A percentile compares a stretch with the other conserved stretches of the same genome.
These are phyloP conservation scores for Sporopachydermia lactativora DNA, from an alignment of 805 yeast genomes.

Conservation along the genomic window DNA sequence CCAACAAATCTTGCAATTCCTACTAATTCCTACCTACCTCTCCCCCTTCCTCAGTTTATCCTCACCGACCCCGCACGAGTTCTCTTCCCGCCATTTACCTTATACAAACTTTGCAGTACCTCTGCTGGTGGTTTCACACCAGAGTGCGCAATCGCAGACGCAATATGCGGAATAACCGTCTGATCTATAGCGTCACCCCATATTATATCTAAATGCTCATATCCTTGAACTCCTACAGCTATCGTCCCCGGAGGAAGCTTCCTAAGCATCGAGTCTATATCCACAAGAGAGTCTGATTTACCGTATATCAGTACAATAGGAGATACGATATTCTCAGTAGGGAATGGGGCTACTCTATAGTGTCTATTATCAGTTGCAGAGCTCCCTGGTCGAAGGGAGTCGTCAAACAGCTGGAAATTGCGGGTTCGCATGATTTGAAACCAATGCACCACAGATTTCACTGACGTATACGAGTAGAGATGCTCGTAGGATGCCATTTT, in stretches of 20 bases:
- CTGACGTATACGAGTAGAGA: conserved; percentile 81
- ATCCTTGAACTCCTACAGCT: conserved; percentile 43
- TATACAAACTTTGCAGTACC: not conserved
- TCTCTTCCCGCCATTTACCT: not conserved
- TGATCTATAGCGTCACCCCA: conserved; percentile 66
- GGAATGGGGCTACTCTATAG: conserved; percentile 42
- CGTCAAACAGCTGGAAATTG: conserved; percentile 84
- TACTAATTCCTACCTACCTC: no score
- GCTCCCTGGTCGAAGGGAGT: conserved; percentile 20
- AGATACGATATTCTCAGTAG: conserved; percentile 48
- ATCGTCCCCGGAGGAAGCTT: conserved; percentile 42
- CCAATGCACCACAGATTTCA: conserved; percentile 92
- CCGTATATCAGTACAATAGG: conserved; percentile 80
- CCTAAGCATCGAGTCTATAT: conserved; percentile 56
- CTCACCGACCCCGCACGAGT: not conserved
- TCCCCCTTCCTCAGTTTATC: not conserved
- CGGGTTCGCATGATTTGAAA: conserved; percentile 72
- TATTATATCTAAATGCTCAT: conserved; percentile 81
- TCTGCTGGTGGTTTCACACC: not conserved
- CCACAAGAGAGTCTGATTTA: conserved; percentile 68
- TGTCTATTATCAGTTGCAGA: conserved; percentile 16
- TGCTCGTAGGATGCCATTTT: conserved; percentile 76
- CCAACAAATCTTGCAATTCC: no score
- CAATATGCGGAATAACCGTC: conserved; percentile 23
- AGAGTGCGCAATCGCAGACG: not conserved